Percentiles rank a stretch among this genome's conserved stretches.
Conservation (phyloP, 164 flowering plant species). For the Vitis rotundifolia region DNA sequence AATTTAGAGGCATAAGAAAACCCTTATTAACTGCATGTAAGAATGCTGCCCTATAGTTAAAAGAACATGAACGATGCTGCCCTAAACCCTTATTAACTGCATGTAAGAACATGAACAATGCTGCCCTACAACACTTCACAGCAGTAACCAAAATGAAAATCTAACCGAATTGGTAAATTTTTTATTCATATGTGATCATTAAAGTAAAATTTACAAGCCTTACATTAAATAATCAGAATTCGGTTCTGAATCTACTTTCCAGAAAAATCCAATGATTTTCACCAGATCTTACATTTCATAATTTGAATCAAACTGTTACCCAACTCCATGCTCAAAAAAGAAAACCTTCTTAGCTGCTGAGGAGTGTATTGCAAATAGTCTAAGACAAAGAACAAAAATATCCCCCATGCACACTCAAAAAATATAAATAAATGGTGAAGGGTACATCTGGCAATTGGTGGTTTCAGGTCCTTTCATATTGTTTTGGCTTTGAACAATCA, state of each 20-base stretch:
- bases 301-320: neutral
- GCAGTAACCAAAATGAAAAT: neutral
- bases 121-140: no score
- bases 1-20: no score
- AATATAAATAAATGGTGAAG: no score
- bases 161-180: neutral
- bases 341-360: neutral
- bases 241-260: neutral
- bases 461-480: no score
- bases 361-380: neutral
- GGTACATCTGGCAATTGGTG: no score
- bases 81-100: no score
- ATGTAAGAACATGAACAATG: no score
- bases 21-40: no score
- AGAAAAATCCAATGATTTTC: neutral
- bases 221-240: neutral
- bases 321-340: neutral
- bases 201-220: neutral
- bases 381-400: neutral
- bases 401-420: no score
- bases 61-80: no score
- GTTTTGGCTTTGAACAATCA: no score
- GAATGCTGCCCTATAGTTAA: no score
- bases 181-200: neutral
- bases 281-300: neutral